A percentile compares a stretch with the other conserved stretches of the same genome.
Evolutionary conservation across 1,284 basidiomycete genomes (phyloP).

Genomic region (Chiua sp.): DNA sequence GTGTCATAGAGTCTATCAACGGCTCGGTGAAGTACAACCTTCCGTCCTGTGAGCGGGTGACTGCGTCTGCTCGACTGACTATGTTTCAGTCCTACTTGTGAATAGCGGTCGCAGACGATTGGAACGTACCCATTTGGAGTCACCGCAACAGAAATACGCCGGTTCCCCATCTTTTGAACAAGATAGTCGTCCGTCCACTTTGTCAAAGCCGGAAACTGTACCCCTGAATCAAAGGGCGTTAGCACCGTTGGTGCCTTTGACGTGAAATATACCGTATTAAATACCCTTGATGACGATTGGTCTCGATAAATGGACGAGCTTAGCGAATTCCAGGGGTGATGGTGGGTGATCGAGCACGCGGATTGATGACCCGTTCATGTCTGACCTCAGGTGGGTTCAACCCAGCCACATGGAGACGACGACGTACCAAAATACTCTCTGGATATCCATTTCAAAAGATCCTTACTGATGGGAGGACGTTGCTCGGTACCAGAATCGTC

Average conservation of each 20-base stretch:
- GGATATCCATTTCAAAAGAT: conserved; percentile 50
- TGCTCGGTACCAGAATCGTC: conserved; percentile 11
- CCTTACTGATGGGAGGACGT: conserved; percentile 19
- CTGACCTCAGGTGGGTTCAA: conserved; percentile 40
- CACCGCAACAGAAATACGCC: conserved; percentile 72
- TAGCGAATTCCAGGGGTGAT: conserved; percentile 73
- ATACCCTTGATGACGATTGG: conserved; percentile 80
- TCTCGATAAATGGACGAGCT: conserved; percentile 74
- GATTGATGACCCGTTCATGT: conserved; percentile 66
- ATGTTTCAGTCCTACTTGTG: conserved; percentile 9
- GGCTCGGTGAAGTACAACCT: conserved; percentile 83
- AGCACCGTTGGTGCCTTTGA: neutral
- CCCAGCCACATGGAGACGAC: neutral
- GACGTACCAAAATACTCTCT: conserved; percentile 58
- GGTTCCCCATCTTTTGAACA: conserved; percentile 55
- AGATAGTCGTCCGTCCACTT: conserved; percentile 75
- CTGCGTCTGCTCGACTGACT: conserved; percentile 63
- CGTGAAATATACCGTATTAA: neutral
- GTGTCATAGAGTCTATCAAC: conserved; percentile 66
- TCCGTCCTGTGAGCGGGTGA: conserved; percentile 61
- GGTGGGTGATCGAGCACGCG: conserved; percentile 64
- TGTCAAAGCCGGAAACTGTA: conserved; percentile 44
- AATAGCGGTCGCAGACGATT: neutral
- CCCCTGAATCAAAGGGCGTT: conserved; percentile 35
- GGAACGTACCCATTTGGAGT: conserved; percentile 80